Conservation (phyloP, 352 stramenopile genomes). For the Globisporangium middletonii region DNA sequence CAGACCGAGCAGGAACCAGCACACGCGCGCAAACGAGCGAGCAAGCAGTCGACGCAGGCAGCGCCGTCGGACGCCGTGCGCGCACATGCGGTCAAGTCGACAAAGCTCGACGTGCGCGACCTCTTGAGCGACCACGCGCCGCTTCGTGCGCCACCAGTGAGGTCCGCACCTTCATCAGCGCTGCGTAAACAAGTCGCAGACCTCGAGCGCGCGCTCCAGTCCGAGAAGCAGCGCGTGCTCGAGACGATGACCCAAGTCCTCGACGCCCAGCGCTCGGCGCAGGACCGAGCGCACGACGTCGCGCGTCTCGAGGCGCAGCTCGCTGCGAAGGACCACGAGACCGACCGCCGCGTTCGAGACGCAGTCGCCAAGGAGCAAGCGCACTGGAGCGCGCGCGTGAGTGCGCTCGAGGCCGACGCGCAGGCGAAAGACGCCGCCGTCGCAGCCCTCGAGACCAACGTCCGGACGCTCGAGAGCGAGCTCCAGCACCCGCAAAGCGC, state of each 20-base stretch:
- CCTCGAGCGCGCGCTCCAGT: slow-evolving; percentile 47
- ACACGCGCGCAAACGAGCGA: too few species aligned
- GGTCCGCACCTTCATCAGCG: background rate
- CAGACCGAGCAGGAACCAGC: too few species aligned
- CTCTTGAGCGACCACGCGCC: slow-evolving; percentile 9
- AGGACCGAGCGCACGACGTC: slow-evolving; percentile 42
- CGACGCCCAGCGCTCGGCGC: slow-evolving; percentile 57
- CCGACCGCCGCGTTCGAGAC: slow-evolving; percentile 19
- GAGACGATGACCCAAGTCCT: slow-evolving; percentile 65
- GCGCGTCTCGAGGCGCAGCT: slow-evolving; percentile 33
- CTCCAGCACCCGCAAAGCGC: slow-evolving; percentile 1
- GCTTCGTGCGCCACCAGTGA: background rate
- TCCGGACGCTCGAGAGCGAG: slow-evolving; percentile 19
- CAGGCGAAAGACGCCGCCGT: slow-evolving; percentile 26
- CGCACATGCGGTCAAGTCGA: background rate
- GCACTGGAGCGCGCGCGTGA: slow-evolving; percentile 18
- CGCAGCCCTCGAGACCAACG: slow-evolving; percentile 16
- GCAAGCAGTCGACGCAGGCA: too few species aligned
- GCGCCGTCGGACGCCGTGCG: too few species aligned
- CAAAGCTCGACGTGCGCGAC: slow-evolving; percentile 14
- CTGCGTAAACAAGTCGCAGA: slow-evolving; percentile 4
- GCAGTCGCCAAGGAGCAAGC: slow-evolving; percentile 14
- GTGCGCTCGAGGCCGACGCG: slow-evolving; percentile 26
- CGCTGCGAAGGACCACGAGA: slow-evolving; percentile 18
- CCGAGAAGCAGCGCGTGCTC: slow-evolving; percentile 63